Conservation (phyloP, 352 stramenopile genomes). For the Pythium aristosporum region DNA sequence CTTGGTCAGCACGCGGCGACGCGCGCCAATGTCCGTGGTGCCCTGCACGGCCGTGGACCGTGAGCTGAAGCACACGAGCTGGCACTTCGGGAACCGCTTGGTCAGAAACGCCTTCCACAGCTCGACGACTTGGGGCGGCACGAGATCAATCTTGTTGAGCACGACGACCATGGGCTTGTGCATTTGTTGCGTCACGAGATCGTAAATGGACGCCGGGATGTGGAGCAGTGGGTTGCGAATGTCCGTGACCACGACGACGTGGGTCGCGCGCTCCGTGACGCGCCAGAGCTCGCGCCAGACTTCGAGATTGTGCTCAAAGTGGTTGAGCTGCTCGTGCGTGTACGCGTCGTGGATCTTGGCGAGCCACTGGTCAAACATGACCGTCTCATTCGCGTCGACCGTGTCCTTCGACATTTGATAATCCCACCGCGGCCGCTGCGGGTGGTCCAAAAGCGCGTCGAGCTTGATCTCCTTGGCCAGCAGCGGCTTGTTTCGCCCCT, state of each 20-base stretch:
- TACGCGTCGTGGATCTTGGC: conserved; percentile 86
- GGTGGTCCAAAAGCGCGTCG: conserved; percentile 73
- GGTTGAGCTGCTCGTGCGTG: conserved; percentile 75
- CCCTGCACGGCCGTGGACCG: conserved; percentile 70
- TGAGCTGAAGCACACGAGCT: conserved; percentile 78
- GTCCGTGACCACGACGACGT: conserved; percentile 78
- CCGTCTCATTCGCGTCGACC: conserved; percentile 78
- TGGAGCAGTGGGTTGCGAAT: conserved; percentile 81
- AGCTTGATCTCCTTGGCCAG: conserved; percentile 57
- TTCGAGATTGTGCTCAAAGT: conserved; percentile 87
- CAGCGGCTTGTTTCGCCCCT: conserved; percentile 50
- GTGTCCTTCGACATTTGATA: conserved; percentile 85
- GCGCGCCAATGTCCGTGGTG: conserved; percentile 61
- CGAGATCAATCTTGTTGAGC: conserved; percentile 86
- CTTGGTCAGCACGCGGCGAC: conserved; percentile 75
- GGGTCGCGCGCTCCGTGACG: conserved; percentile 77
- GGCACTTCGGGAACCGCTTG: conserved; percentile 60
- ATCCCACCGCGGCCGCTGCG: conserved; percentile 65
- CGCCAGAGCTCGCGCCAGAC: conserved; percentile 88
- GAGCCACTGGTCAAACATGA: conserved; percentile 88
- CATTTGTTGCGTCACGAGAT: conserved; percentile 70
- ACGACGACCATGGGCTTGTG: conserved; percentile 81
- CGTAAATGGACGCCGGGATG: conserved; percentile 78
- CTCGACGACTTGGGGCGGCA: conserved; percentile 55
- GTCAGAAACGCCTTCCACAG: conserved; percentile 69